These are phyloP conservation scores for Inosperma sp. DNA, from an alignment of 768 basidiomycete species.

Conservation along the genomic window DNA sequence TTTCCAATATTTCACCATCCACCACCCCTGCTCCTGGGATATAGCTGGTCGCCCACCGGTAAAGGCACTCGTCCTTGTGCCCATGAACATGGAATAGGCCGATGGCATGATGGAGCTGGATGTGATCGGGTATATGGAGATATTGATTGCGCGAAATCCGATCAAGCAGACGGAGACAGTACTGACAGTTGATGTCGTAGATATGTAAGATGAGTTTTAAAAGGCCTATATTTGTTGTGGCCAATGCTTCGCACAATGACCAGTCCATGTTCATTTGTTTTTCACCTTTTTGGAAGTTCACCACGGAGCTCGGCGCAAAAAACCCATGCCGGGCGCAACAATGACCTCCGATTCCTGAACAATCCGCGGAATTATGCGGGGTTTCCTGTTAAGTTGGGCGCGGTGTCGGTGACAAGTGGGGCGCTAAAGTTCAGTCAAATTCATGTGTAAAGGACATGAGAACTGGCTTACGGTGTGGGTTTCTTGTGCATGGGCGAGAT, in stretches of 20 bases:
- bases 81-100: conserved; percentile 16
- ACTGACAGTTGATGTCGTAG: conserved; percentile 31
- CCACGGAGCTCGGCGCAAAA: conserved; percentile 26
- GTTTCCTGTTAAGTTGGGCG: conserved; percentile 16
- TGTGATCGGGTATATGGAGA: not conserved
- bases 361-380: conserved; percentile 16
- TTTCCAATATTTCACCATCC: conserved; percentile 18
- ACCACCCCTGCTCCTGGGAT: conserved; percentile 8
- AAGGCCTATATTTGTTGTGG: not conserved
- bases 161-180: conserved; percentile 15
- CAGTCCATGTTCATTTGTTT: conserved; percentile 28
- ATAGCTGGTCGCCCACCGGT: conserved; percentile 14
- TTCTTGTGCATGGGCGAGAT: conserved; percentile 15
- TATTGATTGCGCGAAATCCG: conserved; percentile 10
- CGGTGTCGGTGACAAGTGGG: conserved; percentile 16
- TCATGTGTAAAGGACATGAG: too few species aligned
- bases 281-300: conserved; percentile 31
- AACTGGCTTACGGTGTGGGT: conserved; percentile 11
- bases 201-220: conserved; percentile 11
- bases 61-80: too few species aligned
- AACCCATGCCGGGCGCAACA: conserved; percentile 31
- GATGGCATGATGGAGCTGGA: conserved; percentile 3
- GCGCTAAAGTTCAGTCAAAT: not conserved
- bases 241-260: conserved; percentile 20
- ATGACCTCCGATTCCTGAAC: conserved; percentile 27